Evolutionary conservation across 352 stramenopile genomes (phyloP).

Genomic region (Thalassiosira allenii): DNA sequence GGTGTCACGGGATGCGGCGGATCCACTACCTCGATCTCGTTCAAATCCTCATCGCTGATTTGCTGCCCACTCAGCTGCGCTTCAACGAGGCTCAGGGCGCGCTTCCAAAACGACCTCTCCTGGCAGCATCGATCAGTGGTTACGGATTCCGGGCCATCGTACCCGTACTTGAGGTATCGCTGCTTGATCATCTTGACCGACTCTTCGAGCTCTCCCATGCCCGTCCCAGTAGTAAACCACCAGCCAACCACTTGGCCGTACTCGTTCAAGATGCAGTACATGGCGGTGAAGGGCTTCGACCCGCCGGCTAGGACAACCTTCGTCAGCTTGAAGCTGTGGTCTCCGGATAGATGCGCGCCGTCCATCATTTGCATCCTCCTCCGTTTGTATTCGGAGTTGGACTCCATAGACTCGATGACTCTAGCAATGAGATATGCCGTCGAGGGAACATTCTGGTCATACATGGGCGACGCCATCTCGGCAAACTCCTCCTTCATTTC

Average conservation of each 20-base stretch:
- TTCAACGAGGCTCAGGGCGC: not conserved
- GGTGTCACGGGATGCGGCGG: not conserved
- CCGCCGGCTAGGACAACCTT: slow-evolving; percentile 14
- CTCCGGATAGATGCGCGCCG: slow-evolving; percentile 19
- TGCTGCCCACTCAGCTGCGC: not conserved
- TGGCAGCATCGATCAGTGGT: slow-evolving; percentile 26
- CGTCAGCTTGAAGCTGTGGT: slow-evolving; percentile 39
- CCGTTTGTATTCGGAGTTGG: not conserved
- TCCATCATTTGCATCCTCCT: slow-evolving; percentile 29
- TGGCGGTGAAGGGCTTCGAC: slow-evolving; percentile 27
- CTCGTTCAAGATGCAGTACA: slow-evolving; percentile 38
- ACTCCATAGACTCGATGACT: slow-evolving; percentile 12
- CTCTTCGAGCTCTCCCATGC: slow-evolving; percentile 24
- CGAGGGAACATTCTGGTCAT: not conserved
- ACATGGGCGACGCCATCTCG: not conserved
- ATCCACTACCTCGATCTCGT: not conserved
- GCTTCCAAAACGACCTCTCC: slow-evolving; percentile 7
- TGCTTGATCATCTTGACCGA: not conserved
- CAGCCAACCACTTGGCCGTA: slow-evolving; percentile 22
- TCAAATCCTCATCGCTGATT: not conserved
- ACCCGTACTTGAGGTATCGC: not conserved
- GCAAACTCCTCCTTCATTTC: not conserved
- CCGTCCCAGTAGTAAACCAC: slow-evolving; percentile 33
- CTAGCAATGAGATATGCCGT: slow-evolving; percentile 14
- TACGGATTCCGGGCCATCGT: not conserved